Conservation (phyloP, 306 rosid species). For the Glycyrrhiza uralensis region DNA sequence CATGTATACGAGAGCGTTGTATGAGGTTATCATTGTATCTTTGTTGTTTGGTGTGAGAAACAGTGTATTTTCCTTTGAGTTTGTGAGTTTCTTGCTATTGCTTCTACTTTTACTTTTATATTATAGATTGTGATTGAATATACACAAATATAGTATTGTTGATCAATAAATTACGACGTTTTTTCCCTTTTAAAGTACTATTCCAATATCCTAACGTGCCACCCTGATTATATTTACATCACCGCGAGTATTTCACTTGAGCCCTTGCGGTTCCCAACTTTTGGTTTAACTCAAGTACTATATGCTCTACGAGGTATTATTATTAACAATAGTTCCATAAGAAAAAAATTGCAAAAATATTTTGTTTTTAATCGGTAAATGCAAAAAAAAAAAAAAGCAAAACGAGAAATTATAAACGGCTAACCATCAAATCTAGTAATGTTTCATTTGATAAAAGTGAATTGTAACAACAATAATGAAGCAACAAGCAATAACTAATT, state of each 20-base stretch:
- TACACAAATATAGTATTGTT: not conserved
- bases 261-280: not conserved
- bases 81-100: not conserved
- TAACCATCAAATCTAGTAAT: too few relatives aligned
- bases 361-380: not conserved
- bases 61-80: not conserved
- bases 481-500: too few relatives aligned
- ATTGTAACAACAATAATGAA: too few relatives aligned
- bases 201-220: not conserved
- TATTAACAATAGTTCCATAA: not conserved
- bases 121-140: slow-evolving; percentile 5
- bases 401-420: too few relatives aligned
- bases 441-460: too few relatives aligned
- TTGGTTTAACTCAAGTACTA: too few relatives aligned
- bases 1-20: not conserved
- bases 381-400: too few relatives aligned
- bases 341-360: not conserved
- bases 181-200: not conserved
- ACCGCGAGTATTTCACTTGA: not conserved
- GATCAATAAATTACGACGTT: not conserved
- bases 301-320: not conserved
- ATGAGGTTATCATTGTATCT: not conserved
- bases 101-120: not conserved
- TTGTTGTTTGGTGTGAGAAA: slow-evolving; percentile 5
- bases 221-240: not conserved